A percentile compares a stretch with the other conserved stretches of the same genome.
These are phyloP conservation scores for Colletotrichum cereale DNA, from an alignment of 2,329 filamentous ascomycete genomes.

Conservation along the genomic window DNA sequence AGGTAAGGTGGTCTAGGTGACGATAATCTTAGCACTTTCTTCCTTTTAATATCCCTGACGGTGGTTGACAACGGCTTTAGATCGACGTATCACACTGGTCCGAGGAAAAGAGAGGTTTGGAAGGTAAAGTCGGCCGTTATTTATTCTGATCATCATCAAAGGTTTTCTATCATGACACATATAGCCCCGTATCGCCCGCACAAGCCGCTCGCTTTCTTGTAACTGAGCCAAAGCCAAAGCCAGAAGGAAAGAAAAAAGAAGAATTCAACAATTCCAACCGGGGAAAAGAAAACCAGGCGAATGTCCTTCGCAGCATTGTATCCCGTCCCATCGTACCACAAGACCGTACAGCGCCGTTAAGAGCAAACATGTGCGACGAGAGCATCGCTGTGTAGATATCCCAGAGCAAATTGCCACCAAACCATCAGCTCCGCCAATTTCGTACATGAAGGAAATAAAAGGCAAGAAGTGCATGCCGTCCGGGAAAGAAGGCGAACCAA, in stretches of 20 bases:
- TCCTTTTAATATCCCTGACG: neutral
- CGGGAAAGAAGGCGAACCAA: neutral
- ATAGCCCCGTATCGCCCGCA: neutral
- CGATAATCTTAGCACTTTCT: neutral
- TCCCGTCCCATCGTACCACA: neutral
- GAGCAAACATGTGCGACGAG: neutral
- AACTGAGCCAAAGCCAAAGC: neutral
- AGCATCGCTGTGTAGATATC: neutral
- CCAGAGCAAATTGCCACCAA: neutral
- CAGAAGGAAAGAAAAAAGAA: neutral
- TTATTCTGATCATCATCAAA: slow-evolving; percentile 23
- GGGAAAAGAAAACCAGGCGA: neutral
- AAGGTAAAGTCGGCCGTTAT: neutral
- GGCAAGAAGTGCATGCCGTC: neutral
- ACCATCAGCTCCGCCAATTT: neutral
- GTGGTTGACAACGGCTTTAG: neutral
- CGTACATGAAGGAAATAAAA: neutral
- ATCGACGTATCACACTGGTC: neutral
- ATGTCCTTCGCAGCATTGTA: neutral
- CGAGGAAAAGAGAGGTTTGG: neutral
- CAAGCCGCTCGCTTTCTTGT: neutral
- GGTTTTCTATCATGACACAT: slow-evolving; percentile 5
- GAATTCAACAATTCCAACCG: neutral
- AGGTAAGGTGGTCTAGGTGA: neutral
- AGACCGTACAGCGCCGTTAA: neutral